Evolutionary conservation across 768 basidiomycete species (phyloP).

Genomic region (Astraeus odoratus): DNA sequence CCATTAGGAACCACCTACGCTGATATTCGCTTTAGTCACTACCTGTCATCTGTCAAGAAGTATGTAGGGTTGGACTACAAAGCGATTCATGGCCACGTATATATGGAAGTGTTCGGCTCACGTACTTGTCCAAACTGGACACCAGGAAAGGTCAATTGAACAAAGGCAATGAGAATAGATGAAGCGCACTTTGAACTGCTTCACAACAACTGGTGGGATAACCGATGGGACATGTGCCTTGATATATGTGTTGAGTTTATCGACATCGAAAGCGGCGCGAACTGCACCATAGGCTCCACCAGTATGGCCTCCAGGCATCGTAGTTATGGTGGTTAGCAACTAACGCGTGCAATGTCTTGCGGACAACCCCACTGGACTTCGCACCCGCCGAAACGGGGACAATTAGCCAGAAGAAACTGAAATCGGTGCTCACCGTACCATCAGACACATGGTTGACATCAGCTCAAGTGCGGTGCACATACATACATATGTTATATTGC

Average conservation of each 20-base stretch:
- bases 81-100: background rate
- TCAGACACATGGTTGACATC: too few species aligned
- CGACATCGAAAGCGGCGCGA: slow-evolving; percentile 61
- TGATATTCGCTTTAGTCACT: slow-evolving; percentile 17
- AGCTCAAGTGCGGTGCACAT: too few species aligned
- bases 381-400: too few species aligned
- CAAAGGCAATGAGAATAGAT: background rate
- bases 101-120: background rate
- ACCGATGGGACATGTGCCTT: slow-evolving; percentile 46
- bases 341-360: too few species aligned
- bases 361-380: too few species aligned
- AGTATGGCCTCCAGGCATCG: slow-evolving; percentile 35
- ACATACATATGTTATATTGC: too few species aligned
- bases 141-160: slow-evolving; percentile 1
- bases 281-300: slow-evolving; percentile 75
- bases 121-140: slow-evolving; percentile 80
- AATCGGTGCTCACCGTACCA: too few species aligned
- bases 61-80: slow-evolving; percentile 92
- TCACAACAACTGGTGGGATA: slow-evolving; percentile 61
- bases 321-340: slow-evolving; percentile 14
- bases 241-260: slow-evolving; percentile 62
- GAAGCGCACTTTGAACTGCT: slow-evolving; percentile 83
- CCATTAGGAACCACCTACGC: slow-evolving; percentile 2
- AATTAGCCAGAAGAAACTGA: too few species aligned
- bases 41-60: slow-evolving; percentile 77